Evolutionary conservation across 345 rosid genomes (phyloP).

Genomic region (Salix purpurea): DNA sequence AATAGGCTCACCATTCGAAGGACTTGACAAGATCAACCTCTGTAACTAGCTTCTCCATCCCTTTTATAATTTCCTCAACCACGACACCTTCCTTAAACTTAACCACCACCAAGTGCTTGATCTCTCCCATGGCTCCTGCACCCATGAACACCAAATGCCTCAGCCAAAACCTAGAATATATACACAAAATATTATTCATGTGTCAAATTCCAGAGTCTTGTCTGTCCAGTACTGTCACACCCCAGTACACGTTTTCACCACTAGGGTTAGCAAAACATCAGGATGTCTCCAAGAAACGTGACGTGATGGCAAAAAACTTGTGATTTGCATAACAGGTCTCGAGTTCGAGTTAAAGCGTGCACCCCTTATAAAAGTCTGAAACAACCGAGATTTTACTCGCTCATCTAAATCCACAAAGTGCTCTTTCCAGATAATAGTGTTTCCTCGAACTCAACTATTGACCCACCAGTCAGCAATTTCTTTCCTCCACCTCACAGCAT

Average conservation of each 20-base stretch:
- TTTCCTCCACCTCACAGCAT: slow-evolving; percentile 14
- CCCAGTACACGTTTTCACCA: slow-evolving; percentile 19
- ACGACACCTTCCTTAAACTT: slow-evolving; percentile 72
- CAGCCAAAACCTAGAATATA: slow-evolving; percentile 11
- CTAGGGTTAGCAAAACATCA: background rate
- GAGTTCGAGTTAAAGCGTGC: fast-evolving
- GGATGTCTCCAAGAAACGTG: background rate
- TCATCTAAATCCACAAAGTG: no score
- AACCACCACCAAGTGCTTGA: slow-evolving; percentile 80
- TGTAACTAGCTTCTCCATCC: slow-evolving; percentile 73
- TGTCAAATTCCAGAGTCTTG: slow-evolving; percentile 42
- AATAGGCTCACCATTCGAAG: slow-evolving; percentile 59
- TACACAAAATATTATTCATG: slow-evolving; percentile 21
- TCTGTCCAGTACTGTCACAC: slow-evolving; percentile 14
- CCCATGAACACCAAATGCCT: background rate
- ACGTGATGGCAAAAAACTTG: no score
- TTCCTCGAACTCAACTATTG: background rate
- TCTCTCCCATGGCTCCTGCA: slow-evolving; percentile 41
- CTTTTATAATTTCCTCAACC: slow-evolving; percentile 69
- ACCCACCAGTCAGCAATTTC: slow-evolving; percentile 32
- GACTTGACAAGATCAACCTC: slow-evolving; percentile 76
- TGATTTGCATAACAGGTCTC: fast-evolving
- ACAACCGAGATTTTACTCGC: fast-evolving
- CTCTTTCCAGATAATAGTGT: no score
- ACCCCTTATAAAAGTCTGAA: fast-evolving